Percentiles rank a stretch among this genome's conserved stretches.
Evolutionary conservation across 257 asterid genomes (phyloP).

Genomic region (Jacaranda mimosifolia): DNA sequence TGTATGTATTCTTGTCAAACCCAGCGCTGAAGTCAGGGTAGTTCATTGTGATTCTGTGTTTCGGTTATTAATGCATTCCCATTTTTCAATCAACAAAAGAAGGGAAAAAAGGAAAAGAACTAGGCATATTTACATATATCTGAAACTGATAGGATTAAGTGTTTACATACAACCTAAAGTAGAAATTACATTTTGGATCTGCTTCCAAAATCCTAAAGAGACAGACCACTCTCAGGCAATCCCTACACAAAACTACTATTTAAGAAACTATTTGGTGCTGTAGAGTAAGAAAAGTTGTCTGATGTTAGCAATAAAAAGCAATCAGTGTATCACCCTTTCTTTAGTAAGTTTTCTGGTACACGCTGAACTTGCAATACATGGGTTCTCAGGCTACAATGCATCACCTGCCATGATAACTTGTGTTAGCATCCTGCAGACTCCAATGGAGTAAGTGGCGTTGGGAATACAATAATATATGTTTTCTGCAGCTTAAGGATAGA

Average conservation of each 20-base stretch:
- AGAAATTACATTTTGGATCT: constrained; percentile 33
- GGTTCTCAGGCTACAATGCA: constrained; percentile 66
- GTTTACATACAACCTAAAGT: constrained; percentile 41
- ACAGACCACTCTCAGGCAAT: background rate
- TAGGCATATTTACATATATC: background rate
- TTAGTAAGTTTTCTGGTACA: constrained; percentile 39
- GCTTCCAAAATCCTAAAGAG: constrained; percentile 13
- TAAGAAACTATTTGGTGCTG: background rate
- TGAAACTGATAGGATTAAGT: constrained; percentile 20
- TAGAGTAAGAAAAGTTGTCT: constrained; percentile 12
- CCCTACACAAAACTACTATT: constrained; percentile 20
- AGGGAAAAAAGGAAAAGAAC: too few species aligned
- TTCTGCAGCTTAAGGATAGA: too few species aligned
- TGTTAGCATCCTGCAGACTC: constrained; percentile 31
- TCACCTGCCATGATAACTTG: constrained; percentile 53
- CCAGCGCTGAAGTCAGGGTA: too few species aligned
- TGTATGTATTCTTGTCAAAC: too few species aligned
- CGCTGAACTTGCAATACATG: constrained; percentile 62
- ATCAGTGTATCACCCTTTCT: constrained; percentile 46
- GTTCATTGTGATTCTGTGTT: too few species aligned
- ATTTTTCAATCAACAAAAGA: too few species aligned
- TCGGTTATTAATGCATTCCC: too few species aligned
- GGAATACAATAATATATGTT: too few species aligned
- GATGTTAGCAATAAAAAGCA: constrained; percentile 51
- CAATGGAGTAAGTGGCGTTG: too few species aligned